These are phyloP conservation scores for Taxillus chinensis DNA, from an alignment of 164 flowering plant species.

Conservation along the genomic window DNA sequence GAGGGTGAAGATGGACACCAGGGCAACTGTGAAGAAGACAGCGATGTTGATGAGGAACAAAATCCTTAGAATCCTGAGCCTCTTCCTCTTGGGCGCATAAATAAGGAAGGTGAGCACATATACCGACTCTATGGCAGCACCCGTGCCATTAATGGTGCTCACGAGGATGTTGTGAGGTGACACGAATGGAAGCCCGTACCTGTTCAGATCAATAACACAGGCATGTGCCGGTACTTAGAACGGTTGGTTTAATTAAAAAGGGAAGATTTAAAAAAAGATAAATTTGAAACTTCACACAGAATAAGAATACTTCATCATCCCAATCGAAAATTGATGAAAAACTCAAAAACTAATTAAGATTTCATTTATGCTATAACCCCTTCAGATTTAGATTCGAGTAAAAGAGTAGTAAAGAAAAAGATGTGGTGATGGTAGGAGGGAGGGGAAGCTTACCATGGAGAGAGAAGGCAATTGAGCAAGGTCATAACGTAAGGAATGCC, in stretches of 20 bases:
- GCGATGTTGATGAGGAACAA: conserved; percentile 33
- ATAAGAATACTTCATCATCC: too few relatives aligned
- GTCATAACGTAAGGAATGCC: conserved; percentile 88
- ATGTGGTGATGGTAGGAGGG: too few relatives aligned
- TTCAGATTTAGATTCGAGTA: too few relatives aligned
- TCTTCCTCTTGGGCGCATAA: conserved; percentile 59
- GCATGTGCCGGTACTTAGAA: too few relatives aligned
- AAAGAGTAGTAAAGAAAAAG: too few relatives aligned
- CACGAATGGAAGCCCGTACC: conserved; percentile 91
- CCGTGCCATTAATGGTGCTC: conserved; percentile 68
- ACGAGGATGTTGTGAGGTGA: conserved; percentile 70
- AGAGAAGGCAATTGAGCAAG: conserved; percentile 77
- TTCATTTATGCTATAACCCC: too few relatives aligned
- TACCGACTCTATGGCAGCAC: conserved; percentile 57
- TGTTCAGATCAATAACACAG: conserved; percentile 4
- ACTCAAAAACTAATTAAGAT: too few relatives aligned
- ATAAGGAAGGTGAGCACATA: conserved; percentile 64
- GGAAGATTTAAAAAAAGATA: too few relatives aligned
- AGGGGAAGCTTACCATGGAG: conserved; percentile 52
- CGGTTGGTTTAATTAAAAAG: too few relatives aligned
- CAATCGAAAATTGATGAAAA: too few relatives aligned
- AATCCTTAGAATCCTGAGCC: conserved; percentile 43
- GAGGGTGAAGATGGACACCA: conserved; percentile 61
- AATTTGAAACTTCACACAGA: too few relatives aligned
- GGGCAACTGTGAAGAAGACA: conserved; percentile 42